Evolutionary conservation across 2,329 filamentous ascomycete species (phyloP).

Genomic region (Fusarium setosum): DNA sequence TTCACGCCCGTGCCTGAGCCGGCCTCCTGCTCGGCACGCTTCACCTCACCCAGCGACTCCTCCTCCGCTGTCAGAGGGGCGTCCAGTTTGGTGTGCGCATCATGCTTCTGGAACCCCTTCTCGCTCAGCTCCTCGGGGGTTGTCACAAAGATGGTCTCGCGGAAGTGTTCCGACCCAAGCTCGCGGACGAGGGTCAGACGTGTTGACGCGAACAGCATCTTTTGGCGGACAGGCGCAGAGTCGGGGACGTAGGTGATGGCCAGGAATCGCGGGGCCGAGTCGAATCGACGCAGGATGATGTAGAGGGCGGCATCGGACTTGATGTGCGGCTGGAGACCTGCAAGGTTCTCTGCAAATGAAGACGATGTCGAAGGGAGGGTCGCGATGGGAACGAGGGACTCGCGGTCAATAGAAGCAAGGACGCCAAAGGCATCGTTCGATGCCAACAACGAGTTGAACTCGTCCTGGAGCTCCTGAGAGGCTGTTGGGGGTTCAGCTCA

Average conservation of each 20-base stretch:
- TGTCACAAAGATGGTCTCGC: slow-evolving; percentile 80
- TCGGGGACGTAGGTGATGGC: slow-evolving; percentile 85
- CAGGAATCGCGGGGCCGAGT: slow-evolving; percentile 67
- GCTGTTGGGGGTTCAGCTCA: slow-evolving; percentile 57
- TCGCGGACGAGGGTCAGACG: slow-evolving; percentile 80
- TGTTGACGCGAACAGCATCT: slow-evolving; percentile 87
- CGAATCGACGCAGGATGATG: slow-evolving; percentile 77
- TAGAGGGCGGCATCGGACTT: slow-evolving; percentile 77
- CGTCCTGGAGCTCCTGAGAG: slow-evolving; percentile 79
- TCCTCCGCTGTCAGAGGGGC: slow-evolving; percentile 86
- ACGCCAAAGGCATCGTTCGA: slow-evolving; percentile 74
- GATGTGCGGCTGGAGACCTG: slow-evolving; percentile 71
- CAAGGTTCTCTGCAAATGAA: slow-evolving; percentile 73
- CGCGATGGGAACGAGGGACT: slow-evolving; percentile 72
- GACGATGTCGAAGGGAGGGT: slow-evolving; percentile 64
- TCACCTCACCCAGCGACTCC: slow-evolving; percentile 75
- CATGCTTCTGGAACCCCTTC: slow-evolving; percentile 78
- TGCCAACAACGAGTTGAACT: slow-evolving; percentile 77
- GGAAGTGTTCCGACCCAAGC: slow-evolving; percentile 82
- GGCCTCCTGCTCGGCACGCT: slow-evolving; percentile 79
- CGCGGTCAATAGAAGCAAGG: slow-evolving; percentile 75
- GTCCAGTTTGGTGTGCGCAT: slow-evolving; percentile 71
- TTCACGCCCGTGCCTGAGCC: slow-evolving; percentile 72
- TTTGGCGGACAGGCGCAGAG: slow-evolving; percentile 81
- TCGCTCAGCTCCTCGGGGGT: slow-evolving; percentile 75